phyloP scores from a whole-genome alignment of 2,329 filamentous ascomycete species.

The Alternaria consortialis region DNA sequence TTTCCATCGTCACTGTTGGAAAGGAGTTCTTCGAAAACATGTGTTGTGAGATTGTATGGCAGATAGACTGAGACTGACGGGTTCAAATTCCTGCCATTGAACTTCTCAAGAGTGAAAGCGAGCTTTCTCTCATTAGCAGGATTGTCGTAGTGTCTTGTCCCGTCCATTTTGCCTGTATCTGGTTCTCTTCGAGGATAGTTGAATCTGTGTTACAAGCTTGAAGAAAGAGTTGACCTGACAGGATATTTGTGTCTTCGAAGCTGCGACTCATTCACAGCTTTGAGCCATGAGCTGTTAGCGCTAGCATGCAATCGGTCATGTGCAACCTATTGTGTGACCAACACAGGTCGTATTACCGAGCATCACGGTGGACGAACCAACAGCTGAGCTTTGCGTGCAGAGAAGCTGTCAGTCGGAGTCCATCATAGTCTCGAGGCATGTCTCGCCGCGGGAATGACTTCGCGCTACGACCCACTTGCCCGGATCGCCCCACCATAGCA shows the following conservation, averaged over 20 bases:
- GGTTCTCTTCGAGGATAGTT: no score
- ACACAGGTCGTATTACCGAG: background rate
- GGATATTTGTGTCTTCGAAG: background rate
- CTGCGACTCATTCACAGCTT: background rate
- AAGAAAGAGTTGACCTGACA: background rate
- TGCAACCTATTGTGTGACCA: background rate
- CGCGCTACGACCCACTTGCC: constrained; percentile 6
- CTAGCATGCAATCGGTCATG: background rate
- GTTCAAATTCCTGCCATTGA: constrained; percentile 25
- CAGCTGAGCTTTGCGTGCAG: background rate
- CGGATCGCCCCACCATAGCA: constrained; percentile 45
- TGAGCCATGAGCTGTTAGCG: background rate
- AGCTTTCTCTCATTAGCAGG: background rate
- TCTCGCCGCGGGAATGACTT: background rate
- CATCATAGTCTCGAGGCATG: background rate
- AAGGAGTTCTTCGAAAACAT: constrained; percentile 30
- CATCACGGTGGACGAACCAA: background rate
- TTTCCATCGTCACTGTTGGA: constrained; percentile 1
- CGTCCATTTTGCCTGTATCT: no score
- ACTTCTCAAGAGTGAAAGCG: constrained; percentile 1
- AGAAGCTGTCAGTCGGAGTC: background rate
- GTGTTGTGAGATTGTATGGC: constrained; percentile 53
- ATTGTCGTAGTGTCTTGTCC: background rate
- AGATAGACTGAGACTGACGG: constrained; percentile 54
- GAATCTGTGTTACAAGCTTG: no score